These are phyloP conservation scores for Cordyceps farinosa DNA, from an alignment of 2,329 filamentous ascomycete genomes.

Conservation along the genomic window DNA sequence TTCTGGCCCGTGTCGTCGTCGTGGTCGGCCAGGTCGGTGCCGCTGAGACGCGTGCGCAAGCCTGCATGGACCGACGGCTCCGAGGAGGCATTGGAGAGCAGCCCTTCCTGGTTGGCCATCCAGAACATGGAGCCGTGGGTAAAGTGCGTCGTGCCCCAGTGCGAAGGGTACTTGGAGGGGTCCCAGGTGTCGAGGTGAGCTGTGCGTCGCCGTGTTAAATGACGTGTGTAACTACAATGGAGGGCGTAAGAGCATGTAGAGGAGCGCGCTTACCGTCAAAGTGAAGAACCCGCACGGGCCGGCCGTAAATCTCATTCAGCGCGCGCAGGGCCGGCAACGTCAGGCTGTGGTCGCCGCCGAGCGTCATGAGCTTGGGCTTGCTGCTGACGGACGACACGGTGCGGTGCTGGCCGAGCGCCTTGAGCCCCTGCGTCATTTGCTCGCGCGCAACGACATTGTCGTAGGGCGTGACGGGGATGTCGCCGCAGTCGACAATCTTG, in stretches of 20 bases:
- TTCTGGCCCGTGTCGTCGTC: constrained; percentile 68
- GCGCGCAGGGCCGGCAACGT: constrained; percentile 67
- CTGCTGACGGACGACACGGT: constrained; percentile 32
- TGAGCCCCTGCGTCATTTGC: constrained; percentile 81
- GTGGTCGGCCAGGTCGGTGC: constrained; percentile 61
- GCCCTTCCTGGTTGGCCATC: constrained; percentile 75
- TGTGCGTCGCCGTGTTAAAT: constrained; percentile 16
- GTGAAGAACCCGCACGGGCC: constrained; percentile 66
- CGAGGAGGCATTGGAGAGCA: constrained; percentile 60
- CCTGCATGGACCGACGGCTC: constrained; percentile 79
- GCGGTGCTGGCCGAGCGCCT: constrained; percentile 56
- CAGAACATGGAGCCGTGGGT: constrained; percentile 93
- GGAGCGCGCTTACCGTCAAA: constrained; percentile 53
- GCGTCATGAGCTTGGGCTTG: constrained; percentile 58
- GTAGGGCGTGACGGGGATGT: constrained; percentile 82
- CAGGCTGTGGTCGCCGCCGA: constrained; percentile 72
- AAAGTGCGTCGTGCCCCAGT: constrained; percentile 65
- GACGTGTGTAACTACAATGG: too few species aligned
- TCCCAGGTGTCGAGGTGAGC: constrained; percentile 82
- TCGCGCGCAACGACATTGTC: constrained; percentile 77
- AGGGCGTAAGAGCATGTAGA: too few species aligned
- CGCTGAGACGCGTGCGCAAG: constrained; percentile 70
- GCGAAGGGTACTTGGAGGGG: constrained; percentile 72
- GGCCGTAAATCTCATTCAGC: constrained; percentile 57
- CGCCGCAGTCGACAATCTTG: constrained; percentile 82